phyloP scores from a whole-genome alignment of 2,329 filamentous ascomycete species.

The Beauveria brongniartii region DNA sequence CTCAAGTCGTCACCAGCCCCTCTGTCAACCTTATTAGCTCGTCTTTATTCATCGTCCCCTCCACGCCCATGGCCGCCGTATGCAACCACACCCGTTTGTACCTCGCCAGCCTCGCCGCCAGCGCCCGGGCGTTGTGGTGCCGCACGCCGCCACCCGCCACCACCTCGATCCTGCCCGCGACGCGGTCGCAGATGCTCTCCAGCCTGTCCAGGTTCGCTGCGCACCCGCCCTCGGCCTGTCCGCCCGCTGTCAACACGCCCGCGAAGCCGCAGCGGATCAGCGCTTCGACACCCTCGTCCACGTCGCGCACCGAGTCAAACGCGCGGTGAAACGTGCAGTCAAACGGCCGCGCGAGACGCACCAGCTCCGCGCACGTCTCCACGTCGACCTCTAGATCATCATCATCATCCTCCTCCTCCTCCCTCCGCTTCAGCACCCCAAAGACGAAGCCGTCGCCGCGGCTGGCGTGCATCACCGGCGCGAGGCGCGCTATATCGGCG shows the following conservation, averaged over 20 bases:
- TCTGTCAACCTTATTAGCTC: constrained; percentile 18
- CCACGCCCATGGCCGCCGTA: constrained; percentile 33
- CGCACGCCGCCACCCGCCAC: constrained; percentile 46
- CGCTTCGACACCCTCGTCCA: constrained; percentile 21
- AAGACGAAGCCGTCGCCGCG: constrained; percentile 51
- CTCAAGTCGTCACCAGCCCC: neutral
- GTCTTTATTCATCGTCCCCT: constrained; percentile 18
- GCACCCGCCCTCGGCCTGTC: constrained; percentile 27
- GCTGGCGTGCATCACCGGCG: constrained; percentile 25
- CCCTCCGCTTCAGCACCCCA: constrained; percentile 31
- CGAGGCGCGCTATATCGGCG: constrained; percentile 29
- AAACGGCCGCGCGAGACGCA: constrained; percentile 33
- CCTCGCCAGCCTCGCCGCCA: constrained; percentile 18
- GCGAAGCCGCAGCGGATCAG: constrained; percentile 38
- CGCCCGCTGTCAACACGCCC: constrained; percentile 46
- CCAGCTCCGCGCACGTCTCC: constrained; percentile 31
- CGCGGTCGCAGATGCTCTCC: constrained; percentile 24
- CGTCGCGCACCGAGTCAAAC: constrained; percentile 39
- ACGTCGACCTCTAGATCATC: constrained; percentile 27
- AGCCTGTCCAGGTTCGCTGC: constrained; percentile 31
- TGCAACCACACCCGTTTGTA: constrained; percentile 35
- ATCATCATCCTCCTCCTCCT: constrained; percentile 8
- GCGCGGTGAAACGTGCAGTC: constrained; percentile 48
- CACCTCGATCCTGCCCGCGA: constrained; percentile 31
- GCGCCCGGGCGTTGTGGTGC: constrained; percentile 27